These are phyloP conservation scores for Giardia duodenalis DNA, from an alignment of 208 protist species.

Conservation along the genomic window DNA sequence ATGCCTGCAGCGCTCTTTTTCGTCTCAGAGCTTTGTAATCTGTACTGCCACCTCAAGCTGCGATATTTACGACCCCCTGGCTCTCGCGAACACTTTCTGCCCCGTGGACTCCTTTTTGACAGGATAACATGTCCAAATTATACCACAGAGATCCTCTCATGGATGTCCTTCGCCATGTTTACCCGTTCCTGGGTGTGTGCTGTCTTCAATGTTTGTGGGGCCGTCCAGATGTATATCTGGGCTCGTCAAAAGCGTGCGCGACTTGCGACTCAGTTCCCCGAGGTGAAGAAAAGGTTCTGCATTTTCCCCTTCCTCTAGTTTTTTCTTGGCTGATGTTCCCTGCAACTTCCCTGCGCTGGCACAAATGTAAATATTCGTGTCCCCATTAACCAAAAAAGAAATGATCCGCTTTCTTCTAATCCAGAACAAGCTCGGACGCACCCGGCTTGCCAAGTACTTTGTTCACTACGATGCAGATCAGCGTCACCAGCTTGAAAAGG, in stretches of 20 bases:
- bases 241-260: not conserved
- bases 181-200: not conserved
- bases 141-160: slow-evolving; percentile 72
- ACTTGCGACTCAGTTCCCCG: not conserved
- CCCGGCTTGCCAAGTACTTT: slow-evolving; percentile 93
- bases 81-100: slow-evolving; percentile 58
- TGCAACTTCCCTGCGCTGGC: too few relatives aligned
- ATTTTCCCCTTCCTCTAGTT: not conserved
- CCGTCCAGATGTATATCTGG: not conserved
- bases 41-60: slow-evolving; percentile 65
- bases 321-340: too few relatives aligned
- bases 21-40: slow-evolving; percentile 66
- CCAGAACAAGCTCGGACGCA: slow-evolving; percentile 93
- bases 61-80: slow-evolving; percentile 56
- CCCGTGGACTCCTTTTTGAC: slow-evolving; percentile 62
- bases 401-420: slow-evolving; percentile 91
- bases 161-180: slow-evolving; percentile 59
- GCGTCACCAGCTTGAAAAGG: slow-evolving; percentile 69
- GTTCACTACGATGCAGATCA: slow-evolving; percentile 71
- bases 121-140: slow-evolving; percentile 78
- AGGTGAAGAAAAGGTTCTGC: not conserved
- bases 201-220: not conserved
- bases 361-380: too few relatives aligned
- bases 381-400: not conserved
- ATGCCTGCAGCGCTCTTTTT: slow-evolving; percentile 38